Conservation (phyloP, 2,329 filamentous ascomycete species). For the Fusarium nodosum region DNA sequence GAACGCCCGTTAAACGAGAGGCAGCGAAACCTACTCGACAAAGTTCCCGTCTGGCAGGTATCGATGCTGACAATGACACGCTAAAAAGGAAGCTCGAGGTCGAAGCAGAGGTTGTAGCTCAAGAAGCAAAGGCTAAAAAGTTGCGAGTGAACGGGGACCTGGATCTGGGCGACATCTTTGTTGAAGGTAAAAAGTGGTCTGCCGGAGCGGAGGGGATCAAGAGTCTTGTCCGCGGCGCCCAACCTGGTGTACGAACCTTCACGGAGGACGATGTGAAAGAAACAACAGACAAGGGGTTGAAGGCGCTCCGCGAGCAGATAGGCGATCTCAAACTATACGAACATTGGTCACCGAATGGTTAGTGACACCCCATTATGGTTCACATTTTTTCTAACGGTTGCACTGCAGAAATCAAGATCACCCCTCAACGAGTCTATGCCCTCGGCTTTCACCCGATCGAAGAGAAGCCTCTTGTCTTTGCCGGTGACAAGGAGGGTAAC, state of each 20-base stretch:
- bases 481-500: constrained; percentile 92
- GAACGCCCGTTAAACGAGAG: constrained; percentile 63
- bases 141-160: constrained; percentile 69
- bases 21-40: constrained; percentile 65
- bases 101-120: constrained; percentile 60
- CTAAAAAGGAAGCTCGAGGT: constrained; percentile 66
- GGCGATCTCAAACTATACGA: constrained; percentile 83
- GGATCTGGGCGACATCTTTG: constrained; percentile 80
- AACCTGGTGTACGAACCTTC: constrained; percentile 88
- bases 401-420: constrained; percentile 84
- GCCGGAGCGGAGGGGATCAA: constrained; percentile 75
- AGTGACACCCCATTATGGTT: constrained; percentile 42
- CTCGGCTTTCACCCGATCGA: constrained; percentile 89
- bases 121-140: constrained; percentile 69
- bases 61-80: constrained; percentile 62
- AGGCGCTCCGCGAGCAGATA: constrained; percentile 81
- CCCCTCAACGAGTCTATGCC: constrained; percentile 87
- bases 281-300: constrained; percentile 82
- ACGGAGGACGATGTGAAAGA: constrained; percentile 84
- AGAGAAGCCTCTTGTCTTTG: constrained; percentile 90
- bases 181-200: constrained; percentile 84
- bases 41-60: constrained; percentile 70
- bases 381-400: neutral
- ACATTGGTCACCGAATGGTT: constrained; percentile 83
- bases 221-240: constrained; percentile 72